A percentile compares a stretch with the other conserved stretches of the same genome.
Evolutionary conservation across 768 basidiomycete genomes (phyloP).

Genomic region (Suillus luteus): DNA sequence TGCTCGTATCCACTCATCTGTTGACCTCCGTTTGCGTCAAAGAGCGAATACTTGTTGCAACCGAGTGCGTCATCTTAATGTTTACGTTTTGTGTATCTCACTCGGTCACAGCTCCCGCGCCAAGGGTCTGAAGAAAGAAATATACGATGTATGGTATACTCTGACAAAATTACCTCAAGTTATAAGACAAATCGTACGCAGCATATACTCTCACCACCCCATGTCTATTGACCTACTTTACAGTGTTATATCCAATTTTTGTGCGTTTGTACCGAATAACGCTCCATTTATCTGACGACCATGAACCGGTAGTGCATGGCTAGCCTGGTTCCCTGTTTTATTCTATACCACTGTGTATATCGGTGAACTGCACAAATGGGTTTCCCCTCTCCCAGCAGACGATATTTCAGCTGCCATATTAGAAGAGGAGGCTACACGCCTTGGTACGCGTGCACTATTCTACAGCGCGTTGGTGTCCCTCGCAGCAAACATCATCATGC

Average conservation of each 20-base stretch:
- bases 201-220: conserved; percentile 10
- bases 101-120: conserved; percentile 16
- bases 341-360: conserved; percentile 90
- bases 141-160: conserved; percentile 72
- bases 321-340: conserved; percentile 91
- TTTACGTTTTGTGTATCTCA: background rate
- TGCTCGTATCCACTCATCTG: conserved; percentile 67
- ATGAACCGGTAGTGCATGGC: conserved; percentile 58
- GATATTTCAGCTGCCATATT: conserved; percentile 38
- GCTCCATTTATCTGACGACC: conserved; percentile 5
- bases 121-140: conserved; percentile 42
- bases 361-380: conserved; percentile 77
- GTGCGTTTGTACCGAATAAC: conserved; percentile 41
- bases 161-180: conserved; percentile 66
- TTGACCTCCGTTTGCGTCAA: conserved; percentile 62
- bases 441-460: conserved; percentile 84
- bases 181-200: conserved; percentile 80
- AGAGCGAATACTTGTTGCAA: conserved; percentile 69
- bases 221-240: conserved; percentile 14
- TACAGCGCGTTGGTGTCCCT: conserved; percentile 74
- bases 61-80: conserved; percentile 26
- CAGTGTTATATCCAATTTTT: conserved; percentile 84
- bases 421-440: conserved; percentile 73
- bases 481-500: conserved; percentile 65
- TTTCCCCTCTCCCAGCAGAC: conserved; percentile 36